Base-by-base conservation (phyloP, 116 monocot species). In the Posidonia oceanica region DNA sequence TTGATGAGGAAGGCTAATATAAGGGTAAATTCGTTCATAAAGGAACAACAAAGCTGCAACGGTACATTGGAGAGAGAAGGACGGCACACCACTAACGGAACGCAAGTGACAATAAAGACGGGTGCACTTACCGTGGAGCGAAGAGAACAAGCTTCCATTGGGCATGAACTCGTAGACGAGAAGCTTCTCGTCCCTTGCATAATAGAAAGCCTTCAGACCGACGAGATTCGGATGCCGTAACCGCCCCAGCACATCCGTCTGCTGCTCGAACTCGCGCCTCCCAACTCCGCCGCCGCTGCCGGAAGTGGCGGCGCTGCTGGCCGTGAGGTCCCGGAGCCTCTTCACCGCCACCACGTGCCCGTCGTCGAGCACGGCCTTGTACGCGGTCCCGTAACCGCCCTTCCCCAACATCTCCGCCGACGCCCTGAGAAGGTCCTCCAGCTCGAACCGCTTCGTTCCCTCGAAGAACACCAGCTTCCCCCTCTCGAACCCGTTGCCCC, bases 81-180 rank as follows among this genome's bases (percentile, higher is more conserved):
- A 1, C 1, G 29, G 29, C 29, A 29, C 29, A 29, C 29, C 1
- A 21, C 0, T 40, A 3, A 8, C 39, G 12, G 44, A 20, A 3
- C 10, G 22, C 22, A 0, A 53, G 36, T 7, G 29, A 23, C 0
- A 6, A 22, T 17, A 36, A n/a, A n/a, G 5, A 42, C 29, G 40
- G 22, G 53, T 42, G n/a, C 16, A 44, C 60, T 71, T 63, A 88
- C 95, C 95, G 75, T 95, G 91, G 53, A 95, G 88, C 22, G 86
- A 80, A 37, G 84, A 75, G 84, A 77, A 84, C 64, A 95, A 84
- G 76, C 88, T 91, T 54, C 95, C 95, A 57, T 79, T 77, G 60
- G 88, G 77, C 95, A 91, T 95, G 86, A 70, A 91, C 37, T 95
- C 95, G 71, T 86, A 95, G 39, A 95, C 91, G 41, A 95, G 84